Percentiles rank a stretch among this genome's conserved stretches.
Evolutionary conservation across 495 filamentous ascomycete species (phyloP).

Genomic region (Schizothecium vesticola): DNA sequence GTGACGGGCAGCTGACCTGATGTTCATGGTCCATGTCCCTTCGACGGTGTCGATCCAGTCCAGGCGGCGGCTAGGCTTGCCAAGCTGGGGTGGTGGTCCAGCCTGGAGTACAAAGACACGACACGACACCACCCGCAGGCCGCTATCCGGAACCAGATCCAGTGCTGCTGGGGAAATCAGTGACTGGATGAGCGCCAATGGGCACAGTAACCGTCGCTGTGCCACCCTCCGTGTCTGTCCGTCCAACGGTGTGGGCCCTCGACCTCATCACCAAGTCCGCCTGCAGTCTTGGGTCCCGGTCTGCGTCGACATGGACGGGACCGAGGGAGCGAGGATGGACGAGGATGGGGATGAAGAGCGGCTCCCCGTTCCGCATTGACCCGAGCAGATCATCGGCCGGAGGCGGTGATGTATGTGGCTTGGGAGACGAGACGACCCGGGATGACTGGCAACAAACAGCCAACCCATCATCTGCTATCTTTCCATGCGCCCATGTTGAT

Average conservation of each 20-base stretch:
- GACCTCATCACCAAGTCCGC: not conserved
- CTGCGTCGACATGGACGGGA: not conserved
- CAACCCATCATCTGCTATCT: too few relatives aligned
- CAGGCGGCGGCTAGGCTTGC: not conserved
- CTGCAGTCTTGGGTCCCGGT: not conserved
- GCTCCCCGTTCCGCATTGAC: constrained; percentile 1
- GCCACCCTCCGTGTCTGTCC: not conserved
- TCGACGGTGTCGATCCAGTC: too few relatives aligned
- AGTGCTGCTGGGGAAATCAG: not conserved
- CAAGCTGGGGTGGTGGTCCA: not conserved
- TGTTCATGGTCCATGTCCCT: not conserved
- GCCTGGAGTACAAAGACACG: not conserved
- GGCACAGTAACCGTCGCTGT: not conserved
- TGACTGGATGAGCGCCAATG: not conserved
- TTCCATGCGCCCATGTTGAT: too few relatives aligned
- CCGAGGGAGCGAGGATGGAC: not conserved
- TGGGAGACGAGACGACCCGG: not conserved
- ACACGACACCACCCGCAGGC: not conserved
- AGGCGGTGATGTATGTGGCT: not conserved
- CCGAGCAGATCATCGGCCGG: constrained; percentile 11
- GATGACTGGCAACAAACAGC: not conserved
- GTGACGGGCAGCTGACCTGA: not conserved
- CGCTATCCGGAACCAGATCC: not conserved
- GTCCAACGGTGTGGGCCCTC: not conserved
- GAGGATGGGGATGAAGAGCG: not conserved